phyloP scores from a whole-genome alignment of 2,329 filamentous ascomycete genomes.

The Didymella glomerata region DNA sequence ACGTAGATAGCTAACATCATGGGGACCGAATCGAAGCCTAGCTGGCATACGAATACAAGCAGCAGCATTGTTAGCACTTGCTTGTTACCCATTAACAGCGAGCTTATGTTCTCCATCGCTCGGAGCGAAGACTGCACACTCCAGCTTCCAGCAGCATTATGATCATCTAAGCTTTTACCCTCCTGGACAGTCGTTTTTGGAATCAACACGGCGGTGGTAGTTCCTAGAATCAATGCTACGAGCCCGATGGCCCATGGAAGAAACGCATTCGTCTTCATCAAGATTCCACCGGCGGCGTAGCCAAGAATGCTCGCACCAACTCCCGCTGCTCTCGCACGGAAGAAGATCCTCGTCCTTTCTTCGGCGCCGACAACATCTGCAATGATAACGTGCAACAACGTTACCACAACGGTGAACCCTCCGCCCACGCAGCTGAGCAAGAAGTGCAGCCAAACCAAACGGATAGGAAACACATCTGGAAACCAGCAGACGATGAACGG shows the following conservation, averaged over 20 bases:
- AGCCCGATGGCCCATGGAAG: slow-evolving; percentile 28
- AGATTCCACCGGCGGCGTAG: slow-evolving; percentile 23
- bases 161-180: not conserved
- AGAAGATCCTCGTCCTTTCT: slow-evolving; percentile 28
- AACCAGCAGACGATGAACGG: slow-evolving; percentile 29
- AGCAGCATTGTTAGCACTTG: slow-evolving; percentile 23
- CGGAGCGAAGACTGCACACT: not conserved
- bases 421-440: slow-evolving; percentile 26
- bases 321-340: slow-evolving; percentile 26
- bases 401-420: slow-evolving; percentile 28
- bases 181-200: slow-evolving; percentile 17
- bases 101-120: slow-evolving; percentile 1
- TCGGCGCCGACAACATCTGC: slow-evolving; percentile 27
- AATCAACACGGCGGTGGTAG: slow-evolving; percentile 18
- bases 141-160: not conserved
- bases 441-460: slow-evolving; percentile 32
- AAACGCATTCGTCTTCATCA: slow-evolving; percentile 23
- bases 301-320: slow-evolving; percentile 29
- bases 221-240: slow-evolving; percentile 10
- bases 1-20: slow-evolving; percentile 32
- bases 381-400: slow-evolving; percentile 30
- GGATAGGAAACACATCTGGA: slow-evolving; percentile 24
- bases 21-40: slow-evolving; percentile 29
- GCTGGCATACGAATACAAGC: slow-evolving; percentile 27
- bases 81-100: slow-evolving; percentile 20